These are phyloP conservation scores for Cordyceps cicadae DNA, from an alignment of 2,329 filamentous ascomycete genomes.

Conservation along the genomic window DNA sequence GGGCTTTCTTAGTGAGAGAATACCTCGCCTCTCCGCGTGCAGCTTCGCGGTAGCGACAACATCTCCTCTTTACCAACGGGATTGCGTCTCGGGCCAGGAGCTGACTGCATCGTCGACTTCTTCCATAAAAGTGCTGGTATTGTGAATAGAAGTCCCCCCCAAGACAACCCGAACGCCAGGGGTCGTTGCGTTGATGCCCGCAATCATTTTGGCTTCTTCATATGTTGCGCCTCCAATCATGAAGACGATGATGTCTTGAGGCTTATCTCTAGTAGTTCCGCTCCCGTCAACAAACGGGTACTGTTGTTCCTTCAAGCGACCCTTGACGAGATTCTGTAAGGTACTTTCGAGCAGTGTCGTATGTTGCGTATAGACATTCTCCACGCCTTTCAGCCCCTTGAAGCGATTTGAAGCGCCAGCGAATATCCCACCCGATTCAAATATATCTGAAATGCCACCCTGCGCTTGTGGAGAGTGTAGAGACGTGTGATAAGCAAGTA, in stretches of 20 bases:
- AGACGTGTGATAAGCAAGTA: slow-evolving; percentile 79
- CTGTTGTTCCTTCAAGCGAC: slow-evolving; percentile 72
- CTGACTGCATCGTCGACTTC: slow-evolving; percentile 85
- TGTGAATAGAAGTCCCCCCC: slow-evolving; percentile 81
- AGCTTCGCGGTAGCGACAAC: background rate
- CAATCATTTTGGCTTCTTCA: slow-evolving; percentile 92
- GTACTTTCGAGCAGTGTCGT: slow-evolving; percentile 81
- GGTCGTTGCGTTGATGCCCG: slow-evolving; percentile 85
- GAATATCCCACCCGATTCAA: slow-evolving; percentile 87
- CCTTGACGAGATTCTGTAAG: slow-evolving; percentile 88
- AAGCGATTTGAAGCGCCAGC: slow-evolving; percentile 79
- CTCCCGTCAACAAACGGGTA: slow-evolving; percentile 92
- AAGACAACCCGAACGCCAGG: slow-evolving; percentile 84
- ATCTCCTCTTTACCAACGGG: background rate
- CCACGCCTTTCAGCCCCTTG: slow-evolving; percentile 91
- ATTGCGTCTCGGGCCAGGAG: slow-evolving; percentile 63
- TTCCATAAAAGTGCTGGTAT: slow-evolving; percentile 78
- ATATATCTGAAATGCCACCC: slow-evolving; percentile 80
- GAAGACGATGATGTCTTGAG: slow-evolving; percentile 92
- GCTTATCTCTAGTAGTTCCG: slow-evolving; percentile 82
- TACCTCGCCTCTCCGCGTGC: background rate
- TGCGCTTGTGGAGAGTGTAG: slow-evolving; percentile 69
- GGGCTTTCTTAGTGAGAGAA: background rate
- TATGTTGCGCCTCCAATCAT: slow-evolving; percentile 91
- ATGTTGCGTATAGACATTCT: slow-evolving; percentile 98